phyloP scores from a whole-genome alignment of 176 grass and related monocot genomes.

The Neostapfia colusana region DNA sequence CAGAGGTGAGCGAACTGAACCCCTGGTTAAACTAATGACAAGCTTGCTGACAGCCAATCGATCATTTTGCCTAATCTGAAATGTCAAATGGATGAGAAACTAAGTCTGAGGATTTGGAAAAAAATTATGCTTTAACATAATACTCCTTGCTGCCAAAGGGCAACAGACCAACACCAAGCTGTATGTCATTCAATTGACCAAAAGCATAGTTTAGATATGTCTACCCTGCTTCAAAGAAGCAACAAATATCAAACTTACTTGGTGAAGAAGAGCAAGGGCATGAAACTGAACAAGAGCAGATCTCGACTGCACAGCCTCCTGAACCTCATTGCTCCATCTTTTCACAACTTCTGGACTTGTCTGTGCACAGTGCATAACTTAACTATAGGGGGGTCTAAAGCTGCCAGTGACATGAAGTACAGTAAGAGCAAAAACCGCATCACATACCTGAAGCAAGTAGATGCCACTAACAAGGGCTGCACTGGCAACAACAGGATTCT shows the following conservation, averaged over 20 bases:
- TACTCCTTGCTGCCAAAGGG: neutral
- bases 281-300: slow-evolving; percentile 94
- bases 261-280: slow-evolving; percentile 93
- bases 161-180: neutral
- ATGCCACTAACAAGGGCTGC: slow-evolving; percentile 98
- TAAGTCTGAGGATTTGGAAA: neutral
- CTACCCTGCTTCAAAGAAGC: slow-evolving; percentile 3
- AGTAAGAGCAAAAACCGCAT: slow-evolving; percentile 12
- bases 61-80: slow-evolving; percentile 97
- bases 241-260: slow-evolving; percentile 51
- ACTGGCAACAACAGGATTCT: slow-evolving; percentile 96
- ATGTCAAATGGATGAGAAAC: slow-evolving; percentile 10
- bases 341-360: slow-evolving; percentile 95
- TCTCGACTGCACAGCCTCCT: slow-evolving; percentile 98
- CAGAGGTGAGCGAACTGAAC: slow-evolving; percentile 90
- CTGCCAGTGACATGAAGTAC: slow-evolving; percentile 8
- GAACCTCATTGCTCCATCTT: slow-evolving; percentile 99
- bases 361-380: slow-evolving; percentile 44
- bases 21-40: slow-evolving; percentile 89
- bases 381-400: slow-evolving; percentile 15
- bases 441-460: slow-evolving; percentile 85
- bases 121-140: neutral
- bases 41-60: slow-evolving; percentile 96
- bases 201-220: slow-evolving; percentile 11
- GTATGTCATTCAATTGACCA: neutral